Conservation (phyloP, 306 rosid genomes). For the Hippophae gyantsensis region DNA sequence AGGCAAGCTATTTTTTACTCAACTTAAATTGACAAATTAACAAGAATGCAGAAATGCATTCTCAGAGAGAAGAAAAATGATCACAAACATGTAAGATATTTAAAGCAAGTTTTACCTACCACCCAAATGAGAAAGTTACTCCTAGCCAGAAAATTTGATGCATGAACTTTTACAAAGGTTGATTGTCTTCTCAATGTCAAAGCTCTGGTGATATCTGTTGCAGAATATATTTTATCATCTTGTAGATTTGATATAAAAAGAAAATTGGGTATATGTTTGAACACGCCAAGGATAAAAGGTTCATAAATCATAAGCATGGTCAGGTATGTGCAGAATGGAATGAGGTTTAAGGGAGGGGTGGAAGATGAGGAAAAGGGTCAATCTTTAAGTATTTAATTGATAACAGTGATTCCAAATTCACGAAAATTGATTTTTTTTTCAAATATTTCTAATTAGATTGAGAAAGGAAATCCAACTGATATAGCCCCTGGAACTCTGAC, state of each 20-base stretch:
- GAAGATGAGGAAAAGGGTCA: neutral
- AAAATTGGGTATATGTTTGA: neutral
- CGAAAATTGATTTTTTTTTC: too few relatives aligned
- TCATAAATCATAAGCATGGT: neutral
- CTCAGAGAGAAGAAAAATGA: neutral
- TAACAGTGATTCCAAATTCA: too few relatives aligned
- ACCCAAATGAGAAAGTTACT: constrained; percentile 54
- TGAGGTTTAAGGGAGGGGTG: neutral
- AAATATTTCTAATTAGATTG: too few relatives aligned
- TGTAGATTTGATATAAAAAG: neutral
- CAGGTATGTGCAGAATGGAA: neutral
- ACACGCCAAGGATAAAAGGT: neutral
- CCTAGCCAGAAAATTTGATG: constrained; percentile 54
- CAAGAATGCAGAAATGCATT: too few relatives aligned
- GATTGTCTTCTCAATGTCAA: constrained; percentile 75
- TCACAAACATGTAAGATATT: neutral
- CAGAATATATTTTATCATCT: constrained; percentile 8
- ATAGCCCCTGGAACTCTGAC: too few relatives aligned
- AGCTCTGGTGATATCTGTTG: constrained; percentile 59
- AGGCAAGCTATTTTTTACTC: too few relatives aligned
- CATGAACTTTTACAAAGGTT: constrained; percentile 56
- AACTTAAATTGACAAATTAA: too few relatives aligned
- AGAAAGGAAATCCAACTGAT: too few relatives aligned
- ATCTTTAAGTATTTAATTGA: neutral
- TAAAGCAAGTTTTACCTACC: constrained; percentile 43